phyloP scores from a whole-genome alignment of 1,284 basidiomycete genomes.

The Malassezia globosa region DNA sequence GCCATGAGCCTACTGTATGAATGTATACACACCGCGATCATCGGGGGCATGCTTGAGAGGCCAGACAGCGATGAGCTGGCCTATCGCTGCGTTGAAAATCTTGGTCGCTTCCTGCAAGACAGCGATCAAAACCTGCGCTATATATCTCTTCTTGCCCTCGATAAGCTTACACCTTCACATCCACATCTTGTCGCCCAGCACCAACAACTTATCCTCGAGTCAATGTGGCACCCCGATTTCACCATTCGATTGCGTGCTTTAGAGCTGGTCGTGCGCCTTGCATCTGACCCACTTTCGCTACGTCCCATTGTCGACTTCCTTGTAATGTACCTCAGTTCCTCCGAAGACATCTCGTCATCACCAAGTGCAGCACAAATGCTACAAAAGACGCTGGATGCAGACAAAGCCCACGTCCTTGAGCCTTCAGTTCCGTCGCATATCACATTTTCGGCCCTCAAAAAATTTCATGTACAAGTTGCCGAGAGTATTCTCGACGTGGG shows the following conservation, averaged over 20 bases:
- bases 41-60: constrained; percentile 72
- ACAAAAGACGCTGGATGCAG: neutral
- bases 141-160: constrained; percentile 85
- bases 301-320: constrained; percentile 79
- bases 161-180: constrained; percentile 86
- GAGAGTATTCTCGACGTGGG: constrained; percentile 72
- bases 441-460: constrained; percentile 54
- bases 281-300: constrained; percentile 62
- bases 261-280: constrained; percentile 86
- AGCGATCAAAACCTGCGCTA: constrained; percentile 90
- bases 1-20: constrained; percentile 94
- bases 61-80: constrained; percentile 58
- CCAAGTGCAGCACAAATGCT: neutral
- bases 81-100: constrained; percentile 77
- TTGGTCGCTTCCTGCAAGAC: constrained; percentile 82
- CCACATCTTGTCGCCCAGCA: constrained; percentile 81
- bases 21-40: constrained; percentile 95
- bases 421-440: neutral
- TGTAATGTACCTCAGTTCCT: constrained; percentile 62
- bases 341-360: neutral
- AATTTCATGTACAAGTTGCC: constrained; percentile 69
- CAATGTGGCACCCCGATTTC: constrained; percentile 82
- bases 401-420: neutral
- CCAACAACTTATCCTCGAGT: constrained; percentile 78
- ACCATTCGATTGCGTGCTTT: constrained; percentile 90